These are phyloP conservation scores for Lentithecium fluviatile DNA, from an alignment of 495 filamentous ascomycete species.

Conservation along the genomic window DNA sequence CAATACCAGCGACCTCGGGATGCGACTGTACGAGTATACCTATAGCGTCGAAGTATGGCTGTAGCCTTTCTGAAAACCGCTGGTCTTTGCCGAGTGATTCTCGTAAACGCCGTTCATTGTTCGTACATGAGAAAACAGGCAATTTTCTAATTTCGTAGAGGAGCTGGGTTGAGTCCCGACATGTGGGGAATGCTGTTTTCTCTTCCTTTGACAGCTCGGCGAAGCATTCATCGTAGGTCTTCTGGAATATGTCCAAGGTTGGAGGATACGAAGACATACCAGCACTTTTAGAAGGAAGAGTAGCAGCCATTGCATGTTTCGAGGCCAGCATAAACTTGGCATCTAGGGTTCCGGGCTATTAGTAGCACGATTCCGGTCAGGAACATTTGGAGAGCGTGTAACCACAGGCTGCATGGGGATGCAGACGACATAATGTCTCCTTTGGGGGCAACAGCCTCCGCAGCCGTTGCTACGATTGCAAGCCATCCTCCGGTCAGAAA, in stretches of 20 bases:
- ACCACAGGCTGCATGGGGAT: no score
- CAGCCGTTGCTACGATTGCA: no score
- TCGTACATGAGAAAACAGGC: not conserved
- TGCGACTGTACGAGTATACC: not conserved
- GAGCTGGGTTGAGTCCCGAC: not conserved
- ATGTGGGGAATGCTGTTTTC: not conserved
- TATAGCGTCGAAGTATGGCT: not conserved
- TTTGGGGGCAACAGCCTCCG: no score
- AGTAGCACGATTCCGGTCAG: no score
- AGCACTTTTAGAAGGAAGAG: not conserved
- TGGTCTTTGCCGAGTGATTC: not conserved
- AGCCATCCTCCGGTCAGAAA: no score
- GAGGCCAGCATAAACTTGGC: no score
- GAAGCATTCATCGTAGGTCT: not conserved
- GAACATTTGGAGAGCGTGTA: no score
- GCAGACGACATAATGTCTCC: no score
- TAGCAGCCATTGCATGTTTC: not conserved
- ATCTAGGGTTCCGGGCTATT: no score
- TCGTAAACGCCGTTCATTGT: not conserved
- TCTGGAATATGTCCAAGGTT: not conserved
- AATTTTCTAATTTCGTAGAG: not conserved
- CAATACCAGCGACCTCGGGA: not conserved
- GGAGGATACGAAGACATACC: not conserved
- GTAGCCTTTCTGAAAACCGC: not conserved
- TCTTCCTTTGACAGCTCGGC: not conserved